Conservation (phyloP, 78 protist genomes). For the Reticulomyxa filosa region DNA sequence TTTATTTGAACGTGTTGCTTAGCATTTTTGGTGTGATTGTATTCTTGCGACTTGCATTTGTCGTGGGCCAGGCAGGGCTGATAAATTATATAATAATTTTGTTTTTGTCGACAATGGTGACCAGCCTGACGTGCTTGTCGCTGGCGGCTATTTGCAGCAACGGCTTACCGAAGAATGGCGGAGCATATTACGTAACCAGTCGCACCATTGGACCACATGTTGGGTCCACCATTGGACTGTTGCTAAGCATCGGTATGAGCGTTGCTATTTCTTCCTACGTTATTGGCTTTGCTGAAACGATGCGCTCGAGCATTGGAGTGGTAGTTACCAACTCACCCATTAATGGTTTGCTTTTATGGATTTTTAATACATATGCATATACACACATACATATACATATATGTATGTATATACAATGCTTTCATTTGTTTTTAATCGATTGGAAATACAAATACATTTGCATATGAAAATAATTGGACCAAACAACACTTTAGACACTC, state of each 20-base stretch:
- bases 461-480: too few relatives aligned
- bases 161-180: conserved; percentile 47
- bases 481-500: too few relatives aligned
- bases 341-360: too few relatives aligned
- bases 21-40: conserved; percentile 8
- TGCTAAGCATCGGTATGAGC: conserved; percentile 29
- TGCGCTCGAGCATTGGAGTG: too few relatives aligned
- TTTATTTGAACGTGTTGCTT: not conserved
- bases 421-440: too few relatives aligned
- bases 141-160: conserved; percentile 58
- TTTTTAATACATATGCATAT: too few relatives aligned
- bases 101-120: not conserved
- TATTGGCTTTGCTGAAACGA: conserved; percentile 35
- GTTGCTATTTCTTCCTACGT: conserved; percentile 35
- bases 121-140: conserved; percentile 40
- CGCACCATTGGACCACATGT: conserved; percentile 46
- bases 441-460: too few relatives aligned
- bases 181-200: conserved; percentile 45
- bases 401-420: too few relatives aligned
- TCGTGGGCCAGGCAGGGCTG: conserved; percentile 42
- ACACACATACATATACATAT: too few relatives aligned
- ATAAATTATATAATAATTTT: conserved; percentile 4
- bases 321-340: too few relatives aligned
- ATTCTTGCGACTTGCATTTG: conserved; percentile 28
- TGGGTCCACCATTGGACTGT: conserved; percentile 40